Evolutionary conservation across 306 rosid genomes (phyloP).

Genomic region (Glycine tomentella): DNA sequence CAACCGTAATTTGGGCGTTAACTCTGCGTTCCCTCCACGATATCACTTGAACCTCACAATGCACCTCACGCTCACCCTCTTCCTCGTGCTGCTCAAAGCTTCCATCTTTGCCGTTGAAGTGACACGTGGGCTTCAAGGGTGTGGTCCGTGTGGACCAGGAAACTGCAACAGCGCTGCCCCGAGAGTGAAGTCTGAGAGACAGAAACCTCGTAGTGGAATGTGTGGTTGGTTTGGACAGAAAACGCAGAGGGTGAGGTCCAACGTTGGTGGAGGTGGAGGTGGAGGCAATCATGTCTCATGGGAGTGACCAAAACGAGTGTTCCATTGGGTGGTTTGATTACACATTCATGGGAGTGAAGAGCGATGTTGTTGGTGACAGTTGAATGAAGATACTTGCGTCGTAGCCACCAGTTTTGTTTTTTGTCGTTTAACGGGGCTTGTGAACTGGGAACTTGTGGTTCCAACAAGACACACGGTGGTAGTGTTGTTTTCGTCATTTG

Average conservation of each 20-base stretch:
- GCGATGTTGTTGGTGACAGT: conserved; percentile 11
- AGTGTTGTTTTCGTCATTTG: conserved; percentile 21
- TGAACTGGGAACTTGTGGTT: conserved; percentile 31
- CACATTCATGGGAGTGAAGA: not conserved
- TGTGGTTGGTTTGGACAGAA: conserved; percentile 19
- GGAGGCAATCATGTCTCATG: conserved; percentile 26
- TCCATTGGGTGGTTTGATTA: not conserved
- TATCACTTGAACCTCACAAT: conserved; percentile 79
- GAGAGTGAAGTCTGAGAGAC: conserved; percentile 20
- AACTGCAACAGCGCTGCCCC: conserved; percentile 38
- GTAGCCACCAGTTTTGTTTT: conserved; percentile 45
- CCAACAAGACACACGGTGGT: not conserved
- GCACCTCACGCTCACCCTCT: conserved; percentile 57
- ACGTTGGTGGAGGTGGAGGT: conserved; percentile 35
- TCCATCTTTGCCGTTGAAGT: conserved; percentile 39
- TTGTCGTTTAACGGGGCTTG: conserved; percentile 18
- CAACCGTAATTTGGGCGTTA: conserved; percentile 61
- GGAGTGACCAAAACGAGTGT: not conserved
- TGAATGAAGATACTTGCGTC: not conserved
- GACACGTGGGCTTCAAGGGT: conserved; percentile 48
- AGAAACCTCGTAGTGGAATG: conserved; percentile 32
- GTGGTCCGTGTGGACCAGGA: conserved; percentile 40
- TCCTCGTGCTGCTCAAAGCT: conserved; percentile 24
- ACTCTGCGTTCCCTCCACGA: conserved; percentile 92
- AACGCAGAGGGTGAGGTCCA: conserved; percentile 43